Conservation (phyloP, 176 grass and related monocot genomes). For the Cymbopogon citratus region DNA sequence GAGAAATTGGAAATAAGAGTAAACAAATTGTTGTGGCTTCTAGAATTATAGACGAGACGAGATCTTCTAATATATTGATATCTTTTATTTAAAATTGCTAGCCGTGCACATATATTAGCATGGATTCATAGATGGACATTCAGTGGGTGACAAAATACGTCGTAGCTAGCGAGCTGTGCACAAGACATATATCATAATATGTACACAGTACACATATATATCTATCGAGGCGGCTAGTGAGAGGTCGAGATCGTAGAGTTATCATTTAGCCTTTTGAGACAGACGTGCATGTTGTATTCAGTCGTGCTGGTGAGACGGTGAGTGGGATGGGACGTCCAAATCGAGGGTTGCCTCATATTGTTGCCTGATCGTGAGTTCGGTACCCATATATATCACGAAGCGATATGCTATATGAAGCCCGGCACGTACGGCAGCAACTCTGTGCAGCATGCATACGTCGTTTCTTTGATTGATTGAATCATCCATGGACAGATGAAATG, state of each 20-base stretch:
- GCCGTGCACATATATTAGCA: no score
- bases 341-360: neutral
- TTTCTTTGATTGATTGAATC: neutral
- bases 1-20: no score
- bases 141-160: no score
- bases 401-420: neutral
- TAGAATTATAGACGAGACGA: no score
- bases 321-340: neutral
- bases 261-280: neutral
- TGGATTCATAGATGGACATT: no score
- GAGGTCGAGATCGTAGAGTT: neutral
- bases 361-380: neutral
- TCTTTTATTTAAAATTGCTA: no score
- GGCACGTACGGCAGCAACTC: no score
- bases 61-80: no score
- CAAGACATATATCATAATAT: no score
- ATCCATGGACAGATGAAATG: neutral
- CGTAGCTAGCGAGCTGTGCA: no score
- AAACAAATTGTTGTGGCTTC: no score
- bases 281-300: neutral
- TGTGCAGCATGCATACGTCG: neutral
- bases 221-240: neutral
- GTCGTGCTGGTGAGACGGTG: neutral
- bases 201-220: no score
- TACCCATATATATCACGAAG: neutral